A percentile compares a stretch with the other conserved stretches of the same genome.
phyloP scores from a whole-genome alignment of 371 early-diverging fungal genomes.

The Saksenaea oblongispora region DNA sequence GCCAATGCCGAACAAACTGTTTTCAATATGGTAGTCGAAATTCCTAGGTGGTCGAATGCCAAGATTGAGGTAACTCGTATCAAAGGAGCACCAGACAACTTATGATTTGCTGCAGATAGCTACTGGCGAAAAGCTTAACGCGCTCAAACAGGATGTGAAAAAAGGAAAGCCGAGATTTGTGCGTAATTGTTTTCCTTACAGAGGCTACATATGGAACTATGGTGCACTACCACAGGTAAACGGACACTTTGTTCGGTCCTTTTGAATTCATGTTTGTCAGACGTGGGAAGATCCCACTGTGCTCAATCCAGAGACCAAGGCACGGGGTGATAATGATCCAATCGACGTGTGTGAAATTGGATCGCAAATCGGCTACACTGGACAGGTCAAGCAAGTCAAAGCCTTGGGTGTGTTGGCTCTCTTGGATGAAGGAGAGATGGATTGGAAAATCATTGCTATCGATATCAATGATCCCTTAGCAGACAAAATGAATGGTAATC shows the following conservation, averaged over 20 bases:
- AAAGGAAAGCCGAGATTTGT: slow-evolving; percentile 93
- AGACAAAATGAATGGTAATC: slow-evolving; percentile 74
- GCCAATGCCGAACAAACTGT: slow-evolving; percentile 74
- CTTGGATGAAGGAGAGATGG: slow-evolving; percentile 96
- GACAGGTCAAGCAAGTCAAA: slow-evolving; percentile 97
- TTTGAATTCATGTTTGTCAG: slow-evolving; percentile 18
- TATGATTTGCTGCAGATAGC: too few relatives aligned
- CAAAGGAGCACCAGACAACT: too few relatives aligned
- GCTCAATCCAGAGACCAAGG: slow-evolving; percentile 78
- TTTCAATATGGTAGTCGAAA: slow-evolving; percentile 91
- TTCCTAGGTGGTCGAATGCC: slow-evolving; percentile 95
- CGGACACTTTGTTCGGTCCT: not conserved
- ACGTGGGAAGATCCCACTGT: slow-evolving; percentile 95
- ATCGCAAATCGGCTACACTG: slow-evolving; percentile 75
- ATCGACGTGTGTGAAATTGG: slow-evolving; percentile 97
- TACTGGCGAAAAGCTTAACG: slow-evolving; percentile 86
- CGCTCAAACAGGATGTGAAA: slow-evolving; percentile 95
- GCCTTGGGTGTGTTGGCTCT: slow-evolving; percentile 93
- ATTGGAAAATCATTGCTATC: slow-evolving; percentile 97
- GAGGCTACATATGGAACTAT: slow-evolving; percentile 98
- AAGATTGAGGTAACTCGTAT: slow-evolving; percentile 83
- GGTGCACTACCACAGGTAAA: slow-evolving; percentile 83
- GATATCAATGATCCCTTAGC: slow-evolving; percentile 91
- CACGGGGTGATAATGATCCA: slow-evolving; percentile 94
- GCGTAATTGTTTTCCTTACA: slow-evolving; percentile 93